A percentile compares a stretch with the other conserved stretches of the same genome.
Evolutionary conservation across 129 eudicot genomes (phyloP).

Genomic region (Ambrosia artemisiifolia): DNA sequence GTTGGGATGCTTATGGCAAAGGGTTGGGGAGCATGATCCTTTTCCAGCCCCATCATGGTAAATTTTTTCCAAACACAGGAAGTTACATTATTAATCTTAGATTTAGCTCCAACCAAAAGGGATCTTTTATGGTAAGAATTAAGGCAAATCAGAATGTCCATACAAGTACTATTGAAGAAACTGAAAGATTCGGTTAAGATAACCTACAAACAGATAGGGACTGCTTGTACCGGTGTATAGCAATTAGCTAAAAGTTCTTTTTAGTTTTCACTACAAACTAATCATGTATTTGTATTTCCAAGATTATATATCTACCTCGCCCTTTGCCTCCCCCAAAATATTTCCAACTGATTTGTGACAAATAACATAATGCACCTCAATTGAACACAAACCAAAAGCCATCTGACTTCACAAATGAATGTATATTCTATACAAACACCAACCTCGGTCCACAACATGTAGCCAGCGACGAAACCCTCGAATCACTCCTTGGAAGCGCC

Average conservation of each 20-base stretch:
- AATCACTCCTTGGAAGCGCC: constrained; percentile 95
- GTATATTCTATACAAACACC: constrained; percentile 9
- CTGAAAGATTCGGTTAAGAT: background rate
- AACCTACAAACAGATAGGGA: constrained; percentile 1
- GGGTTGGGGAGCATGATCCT: no score
- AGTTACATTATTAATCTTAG: background rate
- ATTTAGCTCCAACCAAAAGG: background rate
- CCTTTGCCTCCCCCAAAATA: no score
- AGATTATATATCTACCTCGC: background rate
- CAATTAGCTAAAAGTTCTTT: constrained; percentile 4
- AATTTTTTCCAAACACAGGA: no score
- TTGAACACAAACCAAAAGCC: background rate
- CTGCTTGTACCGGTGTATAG: background rate
- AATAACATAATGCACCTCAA: background rate
- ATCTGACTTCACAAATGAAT: background rate
- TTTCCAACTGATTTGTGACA: no score
- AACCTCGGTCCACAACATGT: constrained; percentile 99
- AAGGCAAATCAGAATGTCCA: background rate
- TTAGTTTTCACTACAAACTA: background rate
- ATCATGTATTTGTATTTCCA: background rate
- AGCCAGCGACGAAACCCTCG: constrained; percentile 95
- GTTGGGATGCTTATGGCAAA: no score
- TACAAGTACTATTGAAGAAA: background rate
- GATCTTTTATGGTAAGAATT: background rate
- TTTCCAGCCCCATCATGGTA: no score